Base-by-base conservation (phyloP, 257 asterid genomes). In the Schizonepeta tenuifolia region DNA sequence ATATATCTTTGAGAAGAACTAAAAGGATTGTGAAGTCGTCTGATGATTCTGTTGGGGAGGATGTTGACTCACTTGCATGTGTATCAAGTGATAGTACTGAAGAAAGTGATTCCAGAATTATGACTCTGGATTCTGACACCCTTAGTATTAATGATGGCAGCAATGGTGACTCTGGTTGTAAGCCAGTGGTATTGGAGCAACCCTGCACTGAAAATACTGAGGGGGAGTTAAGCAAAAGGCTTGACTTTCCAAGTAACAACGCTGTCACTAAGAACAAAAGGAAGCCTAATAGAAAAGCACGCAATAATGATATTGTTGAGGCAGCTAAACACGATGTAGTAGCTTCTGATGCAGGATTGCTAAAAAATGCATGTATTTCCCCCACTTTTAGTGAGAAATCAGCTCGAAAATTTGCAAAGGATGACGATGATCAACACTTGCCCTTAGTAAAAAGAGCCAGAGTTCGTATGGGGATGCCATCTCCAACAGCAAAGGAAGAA, bases 381-480 rank as follows among this genome's bases (percentile, higher is more conserved):
- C 85, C 81, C 31, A 61, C 83, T 68, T 85, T 83, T 67, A 84
- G 72, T 43, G 92, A 82, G 60, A 81, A 79, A 73, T 56, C 78
- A 3, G 78, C 64, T 68, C 86, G 80, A 50, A 81, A 67, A 61
- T 67, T 38, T 75, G 79, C 75, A 20, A 87, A 82, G 81, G 95
- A 90, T 80, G 89, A 86, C 72, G 90, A 96, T 50, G 98, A 93
- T 77, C 94, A 86, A 79, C 98, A 93, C 79, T 80, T 93, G 74
- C 98, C 98, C 18, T 78, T 91, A 70, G 87, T 89, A 78, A 93
- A 93, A 82, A 84, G 98, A 80, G 98, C 97, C 73, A 88, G 98
- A 81, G 92, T 86, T 69, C 96, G 99, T 35, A 84, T 90, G 97
- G 94, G 96, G 65, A 81, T 87, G 67, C 75, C 82, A 56, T 82